Base-by-base conservation (phyloP, 1,139 yeast species). In the Suhomyces bokatorum region DNA sequence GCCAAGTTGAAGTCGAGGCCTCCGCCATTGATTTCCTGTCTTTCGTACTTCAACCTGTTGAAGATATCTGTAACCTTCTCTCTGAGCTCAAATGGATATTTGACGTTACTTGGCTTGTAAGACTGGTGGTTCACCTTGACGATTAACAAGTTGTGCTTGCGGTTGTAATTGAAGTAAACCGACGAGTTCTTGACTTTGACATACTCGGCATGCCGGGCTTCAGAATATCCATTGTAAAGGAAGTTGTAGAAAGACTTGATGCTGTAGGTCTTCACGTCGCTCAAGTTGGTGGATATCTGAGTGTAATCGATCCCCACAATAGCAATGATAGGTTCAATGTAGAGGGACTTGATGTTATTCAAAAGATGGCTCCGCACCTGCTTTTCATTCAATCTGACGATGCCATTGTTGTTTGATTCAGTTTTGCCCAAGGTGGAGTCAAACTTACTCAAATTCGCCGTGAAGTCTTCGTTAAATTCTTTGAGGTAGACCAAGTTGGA, bases 321-420 rank as follows among this genome's bases (percentile, higher is more conserved):
- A 32, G 75, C 76, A 49, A 72, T 62, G 37, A 72, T 61, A 33
- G 77, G 77, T 45, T 73, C 76, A 35, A 73, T 53, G 50, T 66
- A 73, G 39, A 72, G 66, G 39, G 65, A 64, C 44, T 62, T 62
- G 45, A 73, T 63, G 48, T 68, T 66, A 38, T 64, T 69, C 52
- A 70, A 59, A 34, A 73, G 55, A 47, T 66, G 60, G 41, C 66
- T 65, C 35, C 75, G 63, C 47, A 65, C 64, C 55, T 70, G 75
- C 41, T 63, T 60, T 49, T 73, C 78, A 42, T 42, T 43, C 20
- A 45, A 36, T n/a, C 47, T 27, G 15, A 35, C 34, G 13, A 28
- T 39, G 39, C 35, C 42, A 12, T 55, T 58, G 42, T 48, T 57
- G 38, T 62, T 60, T 36, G 56, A 53, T 13, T 55, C 53, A 46